A percentile compares a stretch with the other conserved stretches of the same genome.
Conservation (phyloP, 208 protist species). For the Acanthamoeba sp. region DNA sequence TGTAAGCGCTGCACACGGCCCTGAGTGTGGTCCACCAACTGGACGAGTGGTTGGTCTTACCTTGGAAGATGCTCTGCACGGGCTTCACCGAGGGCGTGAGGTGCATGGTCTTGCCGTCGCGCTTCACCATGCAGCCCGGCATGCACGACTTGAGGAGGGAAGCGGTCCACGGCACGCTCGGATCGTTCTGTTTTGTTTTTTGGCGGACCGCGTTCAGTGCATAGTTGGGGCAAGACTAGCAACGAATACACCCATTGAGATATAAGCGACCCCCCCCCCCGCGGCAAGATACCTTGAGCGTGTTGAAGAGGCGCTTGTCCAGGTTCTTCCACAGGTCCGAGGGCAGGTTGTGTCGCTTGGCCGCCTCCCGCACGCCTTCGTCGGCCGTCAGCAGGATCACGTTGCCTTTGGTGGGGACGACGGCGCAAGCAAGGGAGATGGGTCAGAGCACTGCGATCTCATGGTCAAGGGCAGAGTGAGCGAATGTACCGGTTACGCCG, state of each 20-base stretch:
- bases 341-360: conserved; percentile 54
- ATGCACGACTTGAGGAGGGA: not conserved
- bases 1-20: no score
- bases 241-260: no score
- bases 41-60: not conserved
- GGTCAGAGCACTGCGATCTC: not conserved
- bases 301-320: conserved; percentile 6
- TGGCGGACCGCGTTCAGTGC: not conserved
- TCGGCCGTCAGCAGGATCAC: conserved; percentile 45
- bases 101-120: conserved; percentile 27
- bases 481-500: not conserved
- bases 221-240: not conserved
- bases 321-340: not conserved
- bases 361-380: conserved; percentile 8
- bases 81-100: conserved; percentile 15
- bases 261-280: no score
- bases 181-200: not conserved
- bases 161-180: not conserved
- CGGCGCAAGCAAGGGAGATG: not conserved
- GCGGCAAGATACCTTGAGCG: not conserved
- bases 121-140: conserved; percentile 29
- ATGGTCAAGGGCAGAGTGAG: not conserved
- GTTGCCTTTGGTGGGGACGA: not conserved
- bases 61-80: conserved; percentile 34
- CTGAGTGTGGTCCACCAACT: no score